Evolutionary conservation across 768 basidiomycete genomes (phyloP), one percentile per base, ranked within the genome.

Genomic region (Mycena alexandri): DNA sequence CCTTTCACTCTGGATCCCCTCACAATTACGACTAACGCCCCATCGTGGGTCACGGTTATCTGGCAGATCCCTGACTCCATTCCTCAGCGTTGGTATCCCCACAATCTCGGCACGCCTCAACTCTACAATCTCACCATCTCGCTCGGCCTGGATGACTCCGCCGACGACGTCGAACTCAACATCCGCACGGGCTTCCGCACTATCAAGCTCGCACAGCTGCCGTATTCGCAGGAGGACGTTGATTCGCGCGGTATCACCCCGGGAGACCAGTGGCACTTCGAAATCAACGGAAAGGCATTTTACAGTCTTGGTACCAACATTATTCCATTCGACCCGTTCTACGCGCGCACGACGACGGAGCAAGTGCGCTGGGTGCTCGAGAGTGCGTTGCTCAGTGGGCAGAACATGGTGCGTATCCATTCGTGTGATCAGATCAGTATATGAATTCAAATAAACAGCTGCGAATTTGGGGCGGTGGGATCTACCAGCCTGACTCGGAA

Each of bases 291-390:
- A 12, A 82, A 83, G 72, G 81, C 82, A 14, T 87, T 89, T 69
- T 88, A 86, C 65, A 83, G 81, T 55, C 78, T 83, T 11, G 87
- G 88, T 11, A 87, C 86, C 29, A 89, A 88, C 61, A 82, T 87
- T 69, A 87, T 89, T 62, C 88, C 88, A 1, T 88, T 87, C 68
- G 88, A 89, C 74, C 84, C 85, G 12, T 89, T 89, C 73, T 88
- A 88, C 65, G 76, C 86, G 34, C 78, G 88, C 44, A 83, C 79
- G 14, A 82, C 82, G 12, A 80, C 83, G 13, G 86, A 85, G 25
- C 78, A 82, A 62, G 85, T 86, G 9, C 76, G 84, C 38, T 89
- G 87, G 87, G 77, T 89, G 22, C 73, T 89, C 16, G 83, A 88
- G 75, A 88, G 86, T 65, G 86, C 84, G 3, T 81, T 86, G 3